Evolutionary conservation across 2,329 filamentous ascomycete genomes (phyloP).

Genomic region (Endoconidiophora polonica): DNA sequence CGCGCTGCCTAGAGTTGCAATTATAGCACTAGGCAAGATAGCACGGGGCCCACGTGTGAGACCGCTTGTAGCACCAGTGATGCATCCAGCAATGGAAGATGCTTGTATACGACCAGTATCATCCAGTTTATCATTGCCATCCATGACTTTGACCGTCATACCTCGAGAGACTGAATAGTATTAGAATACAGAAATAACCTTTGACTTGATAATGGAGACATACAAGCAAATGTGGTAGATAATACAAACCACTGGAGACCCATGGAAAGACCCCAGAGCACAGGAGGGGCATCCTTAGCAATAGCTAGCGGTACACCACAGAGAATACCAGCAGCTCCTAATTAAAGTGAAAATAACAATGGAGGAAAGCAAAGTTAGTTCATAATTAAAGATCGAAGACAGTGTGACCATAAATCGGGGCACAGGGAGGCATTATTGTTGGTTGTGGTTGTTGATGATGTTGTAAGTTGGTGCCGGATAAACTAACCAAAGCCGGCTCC

Average conservation of each 20-base stretch:
- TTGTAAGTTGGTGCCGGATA: neutral
- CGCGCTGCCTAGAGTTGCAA: slow-evolving; percentile 29
- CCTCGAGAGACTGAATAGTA: slow-evolving; percentile 28
- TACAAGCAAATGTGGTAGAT: slow-evolving; percentile 28
- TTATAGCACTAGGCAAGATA: slow-evolving; percentile 32
- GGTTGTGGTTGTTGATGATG: neutral
- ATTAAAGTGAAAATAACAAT: no score
- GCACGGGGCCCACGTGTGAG: slow-evolving; percentile 37
- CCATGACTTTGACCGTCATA: slow-evolving; percentile 30
- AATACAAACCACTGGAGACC: slow-evolving; percentile 70
- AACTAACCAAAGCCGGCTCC: slow-evolving; percentile 9
- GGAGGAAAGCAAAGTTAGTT: no score
- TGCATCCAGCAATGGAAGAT: slow-evolving; percentile 53
- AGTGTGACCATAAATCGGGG: neutral
- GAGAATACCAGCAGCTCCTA: slow-evolving; percentile 37
- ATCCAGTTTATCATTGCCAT: slow-evolving; percentile 34
- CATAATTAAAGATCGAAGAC: neutral
- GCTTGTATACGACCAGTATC: slow-evolving; percentile 44
- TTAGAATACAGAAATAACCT: neutral
- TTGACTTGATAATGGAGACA: slow-evolving; percentile 16
- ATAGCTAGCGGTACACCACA: slow-evolving; percentile 55
- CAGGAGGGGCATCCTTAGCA: slow-evolving; percentile 46
- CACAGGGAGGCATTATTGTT: neutral
- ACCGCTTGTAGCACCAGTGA: slow-evolving; percentile 46
- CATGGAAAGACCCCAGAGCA: slow-evolving; percentile 53